Percentiles rank a stretch among this genome's conserved stretches.
phyloP scores from a whole-genome alignment of 2,329 filamentous ascomycete species.

The Diaporthe nobilis region DNA sequence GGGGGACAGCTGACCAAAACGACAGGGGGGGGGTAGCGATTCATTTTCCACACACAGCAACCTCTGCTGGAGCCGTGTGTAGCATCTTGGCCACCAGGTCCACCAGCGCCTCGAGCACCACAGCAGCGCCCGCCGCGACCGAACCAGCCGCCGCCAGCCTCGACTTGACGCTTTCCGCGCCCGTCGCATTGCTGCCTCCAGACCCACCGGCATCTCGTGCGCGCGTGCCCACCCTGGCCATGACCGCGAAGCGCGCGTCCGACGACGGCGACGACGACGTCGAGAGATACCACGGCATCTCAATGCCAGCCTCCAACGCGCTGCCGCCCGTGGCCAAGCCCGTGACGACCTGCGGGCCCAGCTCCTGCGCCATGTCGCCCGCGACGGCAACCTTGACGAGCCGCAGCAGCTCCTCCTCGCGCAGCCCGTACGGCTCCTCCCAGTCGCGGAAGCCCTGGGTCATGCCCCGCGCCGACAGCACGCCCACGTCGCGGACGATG shows the following conservation, averaged over 20 bases:
- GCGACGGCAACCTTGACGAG: background rate
- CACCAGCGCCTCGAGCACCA: background rate
- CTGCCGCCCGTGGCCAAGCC: background rate
- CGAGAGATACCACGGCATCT: background rate
- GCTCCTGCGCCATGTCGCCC: background rate
- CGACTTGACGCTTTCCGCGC: background rate
- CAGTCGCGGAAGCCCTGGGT: background rate
- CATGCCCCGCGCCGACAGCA: background rate
- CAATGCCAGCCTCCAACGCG: background rate
- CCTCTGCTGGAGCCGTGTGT: background rate
- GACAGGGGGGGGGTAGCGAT: too few relatives aligned
- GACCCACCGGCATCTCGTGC: background rate
- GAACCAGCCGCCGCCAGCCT: background rate
- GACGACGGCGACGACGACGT: background rate
- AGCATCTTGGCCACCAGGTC: background rate
- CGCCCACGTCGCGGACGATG: background rate
- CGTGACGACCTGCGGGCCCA: background rate
- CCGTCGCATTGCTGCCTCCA: background rate
- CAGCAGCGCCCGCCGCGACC: background rate
- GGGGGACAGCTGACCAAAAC: too few relatives aligned
- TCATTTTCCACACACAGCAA: too few relatives aligned
- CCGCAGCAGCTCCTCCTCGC: background rate
- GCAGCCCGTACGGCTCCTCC: constrained; percentile 1
- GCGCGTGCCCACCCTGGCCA: background rate
- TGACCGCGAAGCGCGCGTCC: background rate